Evolutionary conservation across 225 moss, liverwort and hornwort species (phyloP).

Genomic region (Sphagnum tenellum): DNA sequence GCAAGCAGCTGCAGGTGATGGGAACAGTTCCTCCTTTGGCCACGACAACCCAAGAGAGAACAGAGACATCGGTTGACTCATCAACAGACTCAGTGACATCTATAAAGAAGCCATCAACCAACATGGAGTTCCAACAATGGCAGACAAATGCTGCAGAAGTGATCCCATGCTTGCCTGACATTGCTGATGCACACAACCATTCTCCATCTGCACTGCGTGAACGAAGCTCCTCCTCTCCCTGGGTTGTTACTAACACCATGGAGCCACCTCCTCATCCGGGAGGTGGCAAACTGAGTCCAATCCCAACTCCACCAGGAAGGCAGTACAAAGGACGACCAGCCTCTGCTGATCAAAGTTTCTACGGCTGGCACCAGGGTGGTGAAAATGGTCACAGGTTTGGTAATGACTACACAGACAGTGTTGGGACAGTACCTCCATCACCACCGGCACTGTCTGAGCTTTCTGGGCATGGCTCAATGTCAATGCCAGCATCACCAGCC

Average conservation of each 20-base stretch:
- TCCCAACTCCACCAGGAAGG: too few species aligned
- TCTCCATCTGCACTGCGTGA: slow-evolving; percentile 14
- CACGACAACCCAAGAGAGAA: slow-evolving; percentile 6
- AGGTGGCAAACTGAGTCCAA: too few species aligned
- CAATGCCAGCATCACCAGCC: slow-evolving; percentile 27
- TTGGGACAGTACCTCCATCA: slow-evolving; percentile 6
- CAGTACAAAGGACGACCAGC: too few species aligned
- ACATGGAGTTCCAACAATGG: slow-evolving; percentile 48
- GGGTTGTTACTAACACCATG: too few species aligned
- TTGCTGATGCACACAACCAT: slow-evolving; percentile 12
- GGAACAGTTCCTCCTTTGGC: slow-evolving; percentile 14
- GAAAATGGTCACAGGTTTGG: not conserved
- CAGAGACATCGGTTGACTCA: slow-evolving; percentile 19
- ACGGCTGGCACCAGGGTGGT: slow-evolving; percentile 1
- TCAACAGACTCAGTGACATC: slow-evolving; percentile 35
- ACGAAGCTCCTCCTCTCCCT: slow-evolving; percentile 1
- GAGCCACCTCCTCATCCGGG: too few species aligned
- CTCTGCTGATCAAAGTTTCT: slow-evolving; percentile 6
- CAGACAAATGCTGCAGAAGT: slow-evolving; percentile 16
- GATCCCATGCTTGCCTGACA: not conserved
- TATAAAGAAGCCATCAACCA: slow-evolving; percentile 40
- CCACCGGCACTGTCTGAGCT: slow-evolving; percentile 23
- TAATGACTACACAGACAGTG: not conserved
- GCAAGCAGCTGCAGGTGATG: slow-evolving; percentile 48
- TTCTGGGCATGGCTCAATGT: slow-evolving; percentile 11